Evolutionary conservation across 345 rosid species (phyloP), one percentile per base, ranked within the genome.

Genomic region (Lepidium africanum): DNA sequence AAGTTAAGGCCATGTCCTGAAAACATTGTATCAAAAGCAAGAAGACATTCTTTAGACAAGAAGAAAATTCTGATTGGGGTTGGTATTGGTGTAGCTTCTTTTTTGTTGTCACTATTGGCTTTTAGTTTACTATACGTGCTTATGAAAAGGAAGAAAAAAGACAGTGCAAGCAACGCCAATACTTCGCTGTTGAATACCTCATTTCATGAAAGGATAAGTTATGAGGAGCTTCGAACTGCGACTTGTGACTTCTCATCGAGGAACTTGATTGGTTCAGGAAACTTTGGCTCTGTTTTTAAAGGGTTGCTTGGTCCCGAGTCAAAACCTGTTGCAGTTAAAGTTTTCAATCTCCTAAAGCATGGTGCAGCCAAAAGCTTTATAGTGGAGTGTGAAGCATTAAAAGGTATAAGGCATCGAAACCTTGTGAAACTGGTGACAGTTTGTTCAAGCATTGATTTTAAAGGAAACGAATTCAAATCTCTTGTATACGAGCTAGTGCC

Each of bases 391-490:
- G 53, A 79, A 53, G 76, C 79, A 2, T 65, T 81, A 33, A 59
- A 41, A 25, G 49, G 48, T 25, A 59, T 74, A 10, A 79, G 86
- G 47, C 89, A 81, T 40, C 47, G 86, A 16, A 85, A 82, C 61
- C 79, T 82, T n/a, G 65, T 82, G 63, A 59, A 59, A 40, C 41
- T 82, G 4, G 38, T 82, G 21, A 77, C 83, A 17, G 76, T 65
- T 32, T 85, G 89, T 58, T 76, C 82, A 2, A 82, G 86, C 59
- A 41, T 79, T 6, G 86, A 85, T 45, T 51, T 42, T 14, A 33
- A 70, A 13, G 78, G 85, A 42, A 76, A 82, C 50, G 78, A 76
- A 36, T 85, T 85, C 76, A 85, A 78, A 72, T 85, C 89, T 7
- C 62, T 81, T 6, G 55, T 85, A 13, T 77, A 61, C 23, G 76